Percentiles rank a stretch among this genome's conserved stretches.
Conservation (phyloP, 805 yeast species). For the Schwanniomyces vanrijiae region DNA sequence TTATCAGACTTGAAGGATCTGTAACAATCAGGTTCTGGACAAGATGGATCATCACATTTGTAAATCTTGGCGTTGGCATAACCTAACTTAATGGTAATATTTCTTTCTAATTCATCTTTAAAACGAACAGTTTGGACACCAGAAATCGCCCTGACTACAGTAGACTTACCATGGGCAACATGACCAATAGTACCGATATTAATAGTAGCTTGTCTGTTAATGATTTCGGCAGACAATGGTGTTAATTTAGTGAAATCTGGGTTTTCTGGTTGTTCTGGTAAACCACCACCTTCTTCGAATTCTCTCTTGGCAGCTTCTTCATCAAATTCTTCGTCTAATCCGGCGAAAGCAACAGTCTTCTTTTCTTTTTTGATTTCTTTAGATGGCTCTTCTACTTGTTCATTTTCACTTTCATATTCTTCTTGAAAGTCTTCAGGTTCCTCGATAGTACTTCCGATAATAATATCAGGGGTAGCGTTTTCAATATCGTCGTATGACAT, state of each 20-base stretch:
- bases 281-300: conserved; percentile 97
- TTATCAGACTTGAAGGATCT: conserved; percentile 91
- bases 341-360: conserved; percentile 82
- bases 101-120: conserved; percentile 98
- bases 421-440: conserved; percentile 46
- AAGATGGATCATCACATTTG: conserved; percentile 79
- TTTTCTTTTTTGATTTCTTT: conserved; percentile 43
- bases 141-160: conserved; percentile 93
- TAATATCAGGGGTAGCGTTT: conserved; percentile 81
- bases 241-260: conserved; percentile 81
- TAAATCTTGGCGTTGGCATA: conserved; percentile 98
- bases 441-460: conserved; percentile 58
- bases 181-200: conserved; percentile 97
- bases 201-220: conserved; percentile 98
- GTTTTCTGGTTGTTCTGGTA: conserved; percentile 92
- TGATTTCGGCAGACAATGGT: conserved; percentile 91
- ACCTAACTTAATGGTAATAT: conserved; percentile 96
- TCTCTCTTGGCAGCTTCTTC: conserved; percentile 80
- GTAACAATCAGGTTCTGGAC: conserved; percentile 95
- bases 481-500: conserved; percentile 80
- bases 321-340: conserved; percentile 63
- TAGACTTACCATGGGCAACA: conserved; percentile 93
- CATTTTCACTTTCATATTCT: conserved; percentile 50
- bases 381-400: conserved; percentile 40
- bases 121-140: conserved; percentile 99